Base-by-base conservation (phyloP, 2,329 filamentous ascomycete genomes). In the Orbilia quercus region DNA sequence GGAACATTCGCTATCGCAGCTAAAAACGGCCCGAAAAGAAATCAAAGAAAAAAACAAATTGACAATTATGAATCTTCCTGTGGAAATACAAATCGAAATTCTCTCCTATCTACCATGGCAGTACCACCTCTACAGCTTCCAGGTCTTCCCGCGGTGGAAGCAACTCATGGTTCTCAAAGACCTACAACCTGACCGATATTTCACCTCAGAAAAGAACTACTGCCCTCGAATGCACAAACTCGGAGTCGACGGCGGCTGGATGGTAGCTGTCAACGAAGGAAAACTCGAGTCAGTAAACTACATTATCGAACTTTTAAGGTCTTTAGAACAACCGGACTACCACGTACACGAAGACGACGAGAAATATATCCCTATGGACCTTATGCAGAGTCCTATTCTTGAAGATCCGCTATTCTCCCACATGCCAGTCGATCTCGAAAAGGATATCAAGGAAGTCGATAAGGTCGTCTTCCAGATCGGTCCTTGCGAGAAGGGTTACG, bases 61-160 rank as follows among this genome's bases (percentile, higher is more conserved):
- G 25, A 73, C 69, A 5, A 73, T 73, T n/a, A 6, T 57, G 40
- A 73, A 60, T 31, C 54, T 73, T 1, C 69, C 69, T 7, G 45
- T 65, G 31, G 69, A 73, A 36, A 45, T 73, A 6, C 69, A 73
- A 44, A 36, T 38, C 28, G 54, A 55, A 5, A 62, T 73, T n/a
- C 60, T 73, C 14, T 53, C 55, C 14, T 36, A 66, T 31, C 47
- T 73, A 23, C 69, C 69, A 2, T 65, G 60, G 60, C 60, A 73
- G 48, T 73, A 65, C 14, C 69, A 73, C 14, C 44, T 73, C 45
- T 73, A 72, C 25, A 64, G 67, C 47, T 72, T 72, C 47, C 20
- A 72, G 22, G 38, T 72, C 4, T 65, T 72, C 36, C 67, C 58
- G n/a, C 47, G 38, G 14, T 72, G 67, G 67, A 63, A 53, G 22